phyloP scores from a whole-genome alignment of 2,329 filamentous ascomycete species.

The Talaromyces sp. region DNA sequence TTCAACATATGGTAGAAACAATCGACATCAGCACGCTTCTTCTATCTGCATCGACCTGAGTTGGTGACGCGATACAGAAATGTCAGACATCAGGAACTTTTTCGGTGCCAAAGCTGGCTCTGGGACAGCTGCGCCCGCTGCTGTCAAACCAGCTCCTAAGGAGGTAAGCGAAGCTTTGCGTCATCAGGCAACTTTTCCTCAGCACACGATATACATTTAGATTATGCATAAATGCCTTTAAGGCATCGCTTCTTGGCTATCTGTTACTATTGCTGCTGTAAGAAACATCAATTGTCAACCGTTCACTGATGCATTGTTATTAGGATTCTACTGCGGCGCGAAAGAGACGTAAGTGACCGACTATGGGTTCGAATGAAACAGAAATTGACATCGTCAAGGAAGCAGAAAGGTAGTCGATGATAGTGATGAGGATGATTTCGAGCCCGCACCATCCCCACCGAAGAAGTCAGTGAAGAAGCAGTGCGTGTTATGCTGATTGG shows the following conservation, averaged over 20 bases:
- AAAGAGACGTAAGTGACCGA: conserved; percentile 15
- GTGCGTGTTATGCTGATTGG: conserved; percentile 39
- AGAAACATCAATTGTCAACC: background rate
- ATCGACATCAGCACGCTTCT: no score
- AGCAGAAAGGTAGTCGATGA: conserved; percentile 72
- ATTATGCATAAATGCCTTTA: background rate
- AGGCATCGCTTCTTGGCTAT: background rate
- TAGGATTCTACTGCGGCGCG: conserved; percentile 18
- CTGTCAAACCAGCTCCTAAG: conserved; percentile 43
- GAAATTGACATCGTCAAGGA: conserved; percentile 26
- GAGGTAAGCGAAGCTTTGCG: conserved; percentile 35
- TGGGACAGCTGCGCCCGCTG: conserved; percentile 45
- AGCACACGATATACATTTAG: background rate
- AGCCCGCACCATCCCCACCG: conserved; percentile 34
- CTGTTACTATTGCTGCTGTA: background rate
- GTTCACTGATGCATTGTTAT: background rate
- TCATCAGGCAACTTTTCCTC: conserved; percentile 12
- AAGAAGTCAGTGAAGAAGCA: conserved; percentile 43
- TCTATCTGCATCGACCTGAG: no score
- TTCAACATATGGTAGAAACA: no score
- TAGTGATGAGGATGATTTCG: conserved; percentile 68
- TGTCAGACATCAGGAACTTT: conserved; percentile 91
- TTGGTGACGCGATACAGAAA: conserved; percentile 34
- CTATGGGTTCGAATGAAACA: background rate
- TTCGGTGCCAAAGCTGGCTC: conserved; percentile 72